Evolutionary conservation across 805 yeast genomes (phyloP).

Genomic region (Yarrowia divulgata): DNA sequence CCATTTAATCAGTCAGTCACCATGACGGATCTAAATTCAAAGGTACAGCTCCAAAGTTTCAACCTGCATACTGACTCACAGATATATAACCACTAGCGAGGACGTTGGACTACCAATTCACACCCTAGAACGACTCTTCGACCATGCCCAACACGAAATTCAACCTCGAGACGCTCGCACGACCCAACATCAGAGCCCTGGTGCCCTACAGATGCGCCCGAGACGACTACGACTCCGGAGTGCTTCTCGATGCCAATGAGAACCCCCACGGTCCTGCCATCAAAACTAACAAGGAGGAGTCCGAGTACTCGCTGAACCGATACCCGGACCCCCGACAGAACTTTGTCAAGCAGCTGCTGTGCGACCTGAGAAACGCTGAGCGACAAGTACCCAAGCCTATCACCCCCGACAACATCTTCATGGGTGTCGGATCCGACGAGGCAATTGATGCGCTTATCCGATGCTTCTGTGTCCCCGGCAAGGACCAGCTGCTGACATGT

Average conservation of each 20-base stretch:
- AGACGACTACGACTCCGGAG: conserved; percentile 90
- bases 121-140: neutral
- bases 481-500: conserved; percentile 80
- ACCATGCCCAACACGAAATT: conserved; percentile 54
- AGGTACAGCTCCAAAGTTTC: conserved; percentile 18
- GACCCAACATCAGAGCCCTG: conserved; percentile 83
- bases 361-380: conserved; percentile 70
- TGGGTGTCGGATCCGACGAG: conserved; percentile 98
- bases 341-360: conserved; percentile 72
- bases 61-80: conserved; percentile 36
- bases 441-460: conserved; percentile 88
- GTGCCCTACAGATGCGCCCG: conserved; percentile 97
- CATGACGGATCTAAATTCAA: conserved; percentile 15
- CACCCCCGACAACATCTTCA: conserved; percentile 73
- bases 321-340: conserved; percentile 97
- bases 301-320: conserved; percentile 70
- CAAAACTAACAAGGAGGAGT: conserved; percentile 55
- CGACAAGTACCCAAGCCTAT: conserved; percentile 44
- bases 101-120: neutral
- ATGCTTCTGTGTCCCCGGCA: conserved; percentile 81
- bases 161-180: conserved; percentile 64
- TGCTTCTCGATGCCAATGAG: conserved; percentile 93
- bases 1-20: too few relatives aligned
- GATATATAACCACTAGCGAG: conserved; percentile 11
- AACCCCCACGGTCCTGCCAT: conserved; percentile 91